Base-by-base conservation (phyloP, 495 filamentous ascomycete genomes). In the Tuber aestivum region DNA sequence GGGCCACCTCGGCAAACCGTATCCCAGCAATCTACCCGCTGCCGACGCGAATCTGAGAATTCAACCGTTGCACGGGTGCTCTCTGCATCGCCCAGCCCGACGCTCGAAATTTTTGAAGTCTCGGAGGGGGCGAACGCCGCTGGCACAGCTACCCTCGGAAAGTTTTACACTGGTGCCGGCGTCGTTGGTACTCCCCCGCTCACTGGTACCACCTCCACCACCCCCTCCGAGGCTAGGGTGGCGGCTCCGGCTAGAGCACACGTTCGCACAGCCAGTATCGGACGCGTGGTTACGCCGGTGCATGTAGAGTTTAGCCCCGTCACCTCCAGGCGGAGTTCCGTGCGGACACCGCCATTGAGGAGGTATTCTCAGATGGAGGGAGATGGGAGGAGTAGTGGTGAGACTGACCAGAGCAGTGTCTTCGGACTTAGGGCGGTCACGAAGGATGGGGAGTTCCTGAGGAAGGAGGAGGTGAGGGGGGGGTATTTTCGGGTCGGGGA, bases 231-330 rank as follows among this genome's bases (percentile, higher is more conserved):
- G 50, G 70, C 77, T n/a, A 75, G 70, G 23, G 78, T 50, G 16
- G 70, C 41, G 69, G 20, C 41, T 23, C 44, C 44, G 32, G 20
- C 27, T 18, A 27, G 23, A n/a, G 69, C 76, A 20, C 78, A 79
- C 61, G 78, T 79, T n/a, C 78, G 80, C 42, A 82, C 80, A 38
- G 80, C 80, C 23, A 78, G 79, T 45, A 56, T 82, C 69, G 80
- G 80, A 5, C 70, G 79, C n/a, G 73, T 82, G 68, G 75, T 80
- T 69, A 75, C 74, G 23, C 80, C 80, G 9, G 78, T 76, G 9
- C 73, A 77, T n/a, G 74, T 81, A 4, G 79, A 79, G 61, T 79
- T 79, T 56, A 71, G 72, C 27, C 72, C 72, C n/a, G 40, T 44
- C 41, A 32, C 32, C 50, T 78, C 75, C 10, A 76, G 76, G 10